Conservation (phyloP, 2,329 filamentous ascomycete species). For the Colletotrichum spaethianum region DNA sequence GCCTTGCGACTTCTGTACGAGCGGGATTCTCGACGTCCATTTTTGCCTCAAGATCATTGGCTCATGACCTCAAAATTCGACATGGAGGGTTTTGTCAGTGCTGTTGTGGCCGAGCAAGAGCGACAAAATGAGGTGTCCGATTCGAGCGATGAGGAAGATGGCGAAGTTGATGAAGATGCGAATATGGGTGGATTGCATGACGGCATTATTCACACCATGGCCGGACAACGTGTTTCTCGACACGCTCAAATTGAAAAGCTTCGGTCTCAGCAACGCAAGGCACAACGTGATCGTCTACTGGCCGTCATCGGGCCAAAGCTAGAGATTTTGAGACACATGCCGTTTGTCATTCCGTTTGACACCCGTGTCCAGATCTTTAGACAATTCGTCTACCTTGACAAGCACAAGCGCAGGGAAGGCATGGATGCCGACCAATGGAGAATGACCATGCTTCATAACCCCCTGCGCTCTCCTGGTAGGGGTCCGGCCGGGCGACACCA, state of each 20-base stretch:
- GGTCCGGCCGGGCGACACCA: conserved; percentile 73
- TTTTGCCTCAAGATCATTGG: conserved; percentile 90
- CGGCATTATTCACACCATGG: conserved; percentile 51
- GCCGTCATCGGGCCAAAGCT: conserved; percentile 87
- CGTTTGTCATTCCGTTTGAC: conserved; percentile 94
- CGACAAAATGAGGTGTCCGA: conserved; percentile 70
- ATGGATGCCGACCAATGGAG: conserved; percentile 60
- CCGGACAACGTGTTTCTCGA: conserved; percentile 73
- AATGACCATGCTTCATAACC: conserved; percentile 42
- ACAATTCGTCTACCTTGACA: conserved; percentile 90
- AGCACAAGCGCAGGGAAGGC: conserved; percentile 78
- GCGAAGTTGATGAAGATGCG: conserved; percentile 47
- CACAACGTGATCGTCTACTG: conserved; percentile 78
- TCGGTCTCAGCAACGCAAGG: conserved; percentile 75
- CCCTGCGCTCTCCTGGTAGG: conserved; percentile 45
- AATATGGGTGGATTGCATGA: conserved; percentile 38
- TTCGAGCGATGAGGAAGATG: conserved; percentile 53
- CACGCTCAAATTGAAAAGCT: conserved; percentile 75
- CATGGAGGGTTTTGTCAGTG: conserved; percentile 88
- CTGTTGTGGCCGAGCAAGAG: conserved; percentile 91
- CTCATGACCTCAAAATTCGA: conserved; percentile 91
- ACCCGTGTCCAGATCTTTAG: conserved; percentile 94
- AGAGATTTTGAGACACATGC: conserved; percentile 95
- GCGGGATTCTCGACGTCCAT: conserved; percentile 88
- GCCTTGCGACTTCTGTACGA: conserved; percentile 92